A percentile compares a stretch with the other conserved stretches of the same genome.
Conservation (phyloP, 2,329 filamentous ascomycete genomes). For the Colletotrichum incanum region DNA sequence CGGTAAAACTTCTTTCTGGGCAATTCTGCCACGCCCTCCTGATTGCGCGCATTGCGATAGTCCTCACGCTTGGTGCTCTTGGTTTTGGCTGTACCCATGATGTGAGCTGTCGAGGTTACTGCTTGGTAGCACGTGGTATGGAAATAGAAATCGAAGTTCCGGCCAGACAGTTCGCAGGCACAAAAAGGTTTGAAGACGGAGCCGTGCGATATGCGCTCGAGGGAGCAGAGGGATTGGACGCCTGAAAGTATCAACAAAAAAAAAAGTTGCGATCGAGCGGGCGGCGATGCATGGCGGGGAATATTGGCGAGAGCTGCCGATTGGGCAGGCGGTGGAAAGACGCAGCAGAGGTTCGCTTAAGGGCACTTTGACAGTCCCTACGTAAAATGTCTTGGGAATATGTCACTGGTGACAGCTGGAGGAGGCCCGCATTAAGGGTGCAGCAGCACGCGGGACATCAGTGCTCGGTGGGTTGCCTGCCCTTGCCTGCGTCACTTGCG, state of each 20-base stretch:
- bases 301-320: neutral
- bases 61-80: conserved; percentile 78
- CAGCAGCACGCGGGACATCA: neutral
- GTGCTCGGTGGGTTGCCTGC: neutral
- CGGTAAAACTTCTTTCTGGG: conserved; percentile 97
- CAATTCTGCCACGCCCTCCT: conserved; percentile 72
- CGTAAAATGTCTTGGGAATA: neutral
- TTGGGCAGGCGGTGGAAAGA: conserved; percentile 42
- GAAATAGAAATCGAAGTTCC: neutral
- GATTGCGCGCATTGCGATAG: conserved; percentile 71
- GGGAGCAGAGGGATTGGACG: conserved; percentile 1
- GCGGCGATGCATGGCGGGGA: conserved; percentile 25
- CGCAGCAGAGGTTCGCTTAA: neutral
- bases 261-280: conserved; percentile 24
- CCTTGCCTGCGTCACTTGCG: neutral
- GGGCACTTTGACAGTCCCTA: neutral
- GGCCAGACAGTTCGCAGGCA: neutral
- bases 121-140: neutral
- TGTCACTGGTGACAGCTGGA: conserved; percentile 1
- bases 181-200: neutral
- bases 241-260: conserved; percentile 25
- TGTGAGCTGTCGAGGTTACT: neutral
- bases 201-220: conserved; percentile 9
- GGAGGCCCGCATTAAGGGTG: neutral
- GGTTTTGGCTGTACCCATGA: conserved; percentile 62